A percentile compares a stretch with the other conserved stretches of the same genome.
phyloP scores from a whole-genome alignment of 2,329 filamentous ascomycete genomes.

The Colletotrichum sp. region DNA sequence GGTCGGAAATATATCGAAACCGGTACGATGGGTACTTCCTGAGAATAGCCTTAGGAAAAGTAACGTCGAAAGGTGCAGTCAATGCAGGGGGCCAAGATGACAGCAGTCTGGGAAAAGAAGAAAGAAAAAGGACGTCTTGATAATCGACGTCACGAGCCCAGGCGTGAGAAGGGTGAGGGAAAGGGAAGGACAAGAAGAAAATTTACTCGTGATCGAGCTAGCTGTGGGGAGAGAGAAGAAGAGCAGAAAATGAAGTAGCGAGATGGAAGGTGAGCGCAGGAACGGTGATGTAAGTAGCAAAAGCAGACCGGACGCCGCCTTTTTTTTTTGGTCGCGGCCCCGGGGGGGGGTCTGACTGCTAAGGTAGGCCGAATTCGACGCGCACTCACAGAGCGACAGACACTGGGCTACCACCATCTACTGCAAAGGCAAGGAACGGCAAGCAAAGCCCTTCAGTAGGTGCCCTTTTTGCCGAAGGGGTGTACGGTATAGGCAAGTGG shows the following conservation, averaged over 20 bases:
- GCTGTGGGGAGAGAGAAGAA: background rate
- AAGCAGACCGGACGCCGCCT: background rate
- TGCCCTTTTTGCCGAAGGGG: background rate
- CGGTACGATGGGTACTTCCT: constrained; percentile 4
- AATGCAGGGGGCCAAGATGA: constrained; percentile 3
- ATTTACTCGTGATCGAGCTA: background rate
- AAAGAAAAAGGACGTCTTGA: background rate
- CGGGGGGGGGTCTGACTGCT: background rate
- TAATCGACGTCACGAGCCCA: background rate
- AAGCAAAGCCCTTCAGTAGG: background rate
- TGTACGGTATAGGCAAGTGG: background rate
- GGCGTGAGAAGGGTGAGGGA: background rate
- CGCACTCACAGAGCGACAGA: background rate
- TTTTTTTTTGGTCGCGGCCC: background rate
- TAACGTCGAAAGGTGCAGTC: constrained; percentile 3
- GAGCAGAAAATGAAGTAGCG: background rate
- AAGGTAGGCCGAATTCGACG: background rate
- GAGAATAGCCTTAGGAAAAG: background rate
- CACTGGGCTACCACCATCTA: background rate
- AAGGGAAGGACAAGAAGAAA: constrained; percentile 4
- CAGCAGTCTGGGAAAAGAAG: background rate
- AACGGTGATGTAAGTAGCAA: constrained; percentile 1
- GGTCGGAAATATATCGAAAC: constrained; percentile 8
- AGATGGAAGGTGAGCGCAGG: background rate
- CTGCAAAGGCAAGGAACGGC: background rate